Base-by-base conservation (phyloP, 306 rosid species). In the Urtica urens region DNA sequence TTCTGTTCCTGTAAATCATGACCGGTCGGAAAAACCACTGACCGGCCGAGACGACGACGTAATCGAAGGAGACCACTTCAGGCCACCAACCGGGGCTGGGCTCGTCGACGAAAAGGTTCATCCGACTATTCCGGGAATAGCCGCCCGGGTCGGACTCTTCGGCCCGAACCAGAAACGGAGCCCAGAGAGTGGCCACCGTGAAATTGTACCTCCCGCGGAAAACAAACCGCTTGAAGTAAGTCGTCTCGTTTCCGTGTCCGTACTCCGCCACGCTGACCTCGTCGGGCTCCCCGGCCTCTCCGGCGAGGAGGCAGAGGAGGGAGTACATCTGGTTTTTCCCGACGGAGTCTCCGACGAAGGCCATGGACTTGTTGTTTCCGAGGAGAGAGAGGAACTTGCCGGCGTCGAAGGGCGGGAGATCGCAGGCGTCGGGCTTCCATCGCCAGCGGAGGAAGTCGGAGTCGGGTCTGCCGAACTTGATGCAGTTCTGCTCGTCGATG, bases 391-490 rank as follows among this genome's bases (percentile, higher is more conserved):
- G 65, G 59, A 90, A 90, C 56, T 72, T 72, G 39, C 66, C 57
- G 5, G 96, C 94, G 70, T 82, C 64, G 28, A 90, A 90, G 6
- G 66, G 16, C 0, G 94, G 83, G 21, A 90, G 72, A 31, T 90
- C 87, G 7, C 99, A 90, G 1, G 67, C 83, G n/a, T 90, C 53
- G 0, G 97, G 97, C 28, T 74, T 76, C 99, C 99, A 90, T 58
- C 85, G 65, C 99, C 99, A 90, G 10, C 76, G 68, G 40, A 77
- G 25, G 60, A 63, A 90, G 40, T 72, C 96, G 13, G 16, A 35
- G 38, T 85, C 92, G 1, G 83, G 73, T 10, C 99, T 76, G 39
- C 87, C 96, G 54, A 75, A 77, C 60, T 90, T 85, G 44, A 90
- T 15, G 75, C 99, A 90, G 35, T 90, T 90, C 29, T 73, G 92